phyloP scores from a whole-genome alignment of 352 stramenopile genomes.

The Aphanomyces stellatus region DNA sequence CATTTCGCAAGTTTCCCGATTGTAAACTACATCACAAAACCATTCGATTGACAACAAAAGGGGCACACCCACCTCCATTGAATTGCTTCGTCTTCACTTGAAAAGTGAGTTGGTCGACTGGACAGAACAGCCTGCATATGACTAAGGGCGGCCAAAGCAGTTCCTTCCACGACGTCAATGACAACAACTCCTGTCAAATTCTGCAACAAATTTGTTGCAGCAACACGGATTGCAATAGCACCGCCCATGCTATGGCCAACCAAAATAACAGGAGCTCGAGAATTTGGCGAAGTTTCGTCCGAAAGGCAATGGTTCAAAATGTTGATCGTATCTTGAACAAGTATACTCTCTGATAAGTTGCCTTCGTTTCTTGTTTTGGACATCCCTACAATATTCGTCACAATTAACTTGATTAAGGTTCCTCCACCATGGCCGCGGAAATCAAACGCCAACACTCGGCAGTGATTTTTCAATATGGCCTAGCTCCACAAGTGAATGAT shows the following conservation, averaged over 20 bases:
- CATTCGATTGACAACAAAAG: too few relatives aligned
- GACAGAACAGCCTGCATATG: conserved; percentile 79
- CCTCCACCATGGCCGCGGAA: conserved; percentile 64
- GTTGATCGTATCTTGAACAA: conserved; percentile 62
- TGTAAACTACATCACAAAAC: too few relatives aligned
- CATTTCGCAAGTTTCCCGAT: conserved; percentile 68
- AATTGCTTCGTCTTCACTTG: conserved; percentile 58
- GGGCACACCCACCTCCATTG: conserved; percentile 64
- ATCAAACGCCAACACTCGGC: conserved; percentile 75
- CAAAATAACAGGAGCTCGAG: conserved; percentile 51
- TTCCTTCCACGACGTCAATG: conserved; percentile 85
- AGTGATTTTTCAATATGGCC: conserved; percentile 64
- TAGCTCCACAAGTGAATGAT: conserved; percentile 18
- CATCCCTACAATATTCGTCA: conserved; percentile 25
- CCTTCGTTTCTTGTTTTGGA: conserved; percentile 48
- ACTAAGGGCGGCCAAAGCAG: conserved; percentile 69
- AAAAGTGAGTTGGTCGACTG: conserved; percentile 57
- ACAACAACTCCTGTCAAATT: conserved; percentile 79
- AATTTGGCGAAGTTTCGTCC: conserved; percentile 16
- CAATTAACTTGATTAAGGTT: not conserved
- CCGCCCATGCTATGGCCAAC: conserved; percentile 81
- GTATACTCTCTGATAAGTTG: conserved; percentile 61
- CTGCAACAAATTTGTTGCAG: conserved; percentile 39
- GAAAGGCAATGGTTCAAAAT: conserved; percentile 51
- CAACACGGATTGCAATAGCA: conserved; percentile 68